phyloP scores from a whole-genome alignment of 108 stramenopile species.

The Aurantiochytrium sp. region DNA sequence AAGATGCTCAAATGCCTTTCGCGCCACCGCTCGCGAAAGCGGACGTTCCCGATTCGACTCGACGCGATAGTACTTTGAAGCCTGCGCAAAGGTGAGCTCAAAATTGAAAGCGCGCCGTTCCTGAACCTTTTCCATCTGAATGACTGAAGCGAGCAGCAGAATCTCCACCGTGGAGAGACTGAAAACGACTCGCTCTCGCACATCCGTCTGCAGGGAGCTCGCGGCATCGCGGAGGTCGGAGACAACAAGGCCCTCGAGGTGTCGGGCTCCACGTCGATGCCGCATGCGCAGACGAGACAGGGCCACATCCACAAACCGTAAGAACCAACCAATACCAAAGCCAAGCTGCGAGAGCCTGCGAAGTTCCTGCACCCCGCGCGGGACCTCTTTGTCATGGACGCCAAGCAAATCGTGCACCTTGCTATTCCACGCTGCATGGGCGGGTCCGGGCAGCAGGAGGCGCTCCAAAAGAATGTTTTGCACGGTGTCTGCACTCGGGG shows the following conservation, averaged over 20 bases:
- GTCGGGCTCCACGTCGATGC: neutral
- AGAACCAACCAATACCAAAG: neutral
- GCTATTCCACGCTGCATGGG: neutral
- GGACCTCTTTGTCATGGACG: neutral
- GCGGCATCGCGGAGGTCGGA: neutral
- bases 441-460: neutral
- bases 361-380: neutral
- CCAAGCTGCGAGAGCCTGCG: neutral
- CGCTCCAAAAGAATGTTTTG: neutral
- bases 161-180: neutral
- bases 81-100: neutral
- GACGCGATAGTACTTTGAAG: neutral
- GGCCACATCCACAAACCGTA: neutral
- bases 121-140: neutral
- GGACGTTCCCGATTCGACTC: neutral
- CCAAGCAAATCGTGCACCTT: neutral
- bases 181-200: neutral
- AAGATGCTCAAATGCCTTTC: slow-evolving; percentile 6
- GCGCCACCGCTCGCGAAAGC: neutral
- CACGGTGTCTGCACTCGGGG: neutral
- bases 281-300: neutral
- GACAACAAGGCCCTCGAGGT: neutral
- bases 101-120: neutral
- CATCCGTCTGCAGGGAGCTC: neutral
- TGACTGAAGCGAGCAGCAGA: neutral